Percentiles rank a stretch among this genome's conserved stretches.
phyloP scores from a whole-genome alignment of 345 rosid species.

The Eucalyptus tenuipes region DNA sequence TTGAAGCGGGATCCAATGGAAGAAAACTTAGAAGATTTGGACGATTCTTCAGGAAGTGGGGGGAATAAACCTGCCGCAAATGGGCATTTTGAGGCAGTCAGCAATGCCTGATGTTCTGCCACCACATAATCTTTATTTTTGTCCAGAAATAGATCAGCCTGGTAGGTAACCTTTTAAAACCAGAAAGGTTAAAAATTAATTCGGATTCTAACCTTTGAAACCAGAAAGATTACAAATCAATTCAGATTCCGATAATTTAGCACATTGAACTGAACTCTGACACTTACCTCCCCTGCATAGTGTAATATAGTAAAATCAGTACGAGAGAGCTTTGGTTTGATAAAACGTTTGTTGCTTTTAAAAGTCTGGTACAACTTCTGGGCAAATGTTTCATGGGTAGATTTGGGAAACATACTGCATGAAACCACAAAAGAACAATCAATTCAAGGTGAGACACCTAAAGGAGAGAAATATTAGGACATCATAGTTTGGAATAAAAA shows the following conservation, averaged over 20 bases:
- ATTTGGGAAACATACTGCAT: slow-evolving; percentile 91
- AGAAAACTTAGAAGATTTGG: slow-evolving; percentile 90
- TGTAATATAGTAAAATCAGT: slow-evolving; percentile 84
- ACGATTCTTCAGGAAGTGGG: slow-evolving; percentile 73
- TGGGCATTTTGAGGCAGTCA: slow-evolving; percentile 66
- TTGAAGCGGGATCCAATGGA: slow-evolving; percentile 88
- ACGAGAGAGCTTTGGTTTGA: slow-evolving; percentile 90
- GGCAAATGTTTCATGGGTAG: slow-evolving; percentile 85
- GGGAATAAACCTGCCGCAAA: slow-evolving; percentile 76
- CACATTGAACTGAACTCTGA: not conserved
- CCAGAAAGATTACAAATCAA: not conserved
- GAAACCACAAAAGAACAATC: not conserved
- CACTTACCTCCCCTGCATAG: slow-evolving; percentile 86
- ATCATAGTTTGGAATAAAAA: not conserved
- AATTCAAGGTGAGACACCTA: not conserved
- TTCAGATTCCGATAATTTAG: not conserved
- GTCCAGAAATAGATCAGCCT: slow-evolving; percentile 76
- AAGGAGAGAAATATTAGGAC: not conserved
- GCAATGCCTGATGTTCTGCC: slow-evolving; percentile 86
- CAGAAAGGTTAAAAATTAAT: not conserved
- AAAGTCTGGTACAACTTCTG: slow-evolving; percentile 90
- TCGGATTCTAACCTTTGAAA: not conserved
- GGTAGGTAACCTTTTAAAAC: slow-evolving; percentile 47
- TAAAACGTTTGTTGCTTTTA: slow-evolving; percentile 57
- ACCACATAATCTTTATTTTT: slow-evolving; percentile 94